These are phyloP conservation scores for Penicillium sp. DNA, from an alignment of 2,329 filamentous ascomycete genomes.

Conservation along the genomic window DNA sequence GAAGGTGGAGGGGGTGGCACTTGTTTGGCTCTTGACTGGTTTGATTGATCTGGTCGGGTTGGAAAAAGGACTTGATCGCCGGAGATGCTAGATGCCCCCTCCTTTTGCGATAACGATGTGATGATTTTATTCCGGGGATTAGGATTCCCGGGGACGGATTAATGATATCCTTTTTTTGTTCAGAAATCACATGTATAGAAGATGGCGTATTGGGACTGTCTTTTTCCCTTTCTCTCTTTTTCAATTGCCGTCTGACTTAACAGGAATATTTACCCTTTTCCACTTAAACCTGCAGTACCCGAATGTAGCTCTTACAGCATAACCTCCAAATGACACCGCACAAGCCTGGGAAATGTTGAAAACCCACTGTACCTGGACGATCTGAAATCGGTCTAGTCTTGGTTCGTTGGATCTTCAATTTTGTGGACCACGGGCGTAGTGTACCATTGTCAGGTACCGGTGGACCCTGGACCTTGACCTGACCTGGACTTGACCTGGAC, in stretches of 20 bases:
- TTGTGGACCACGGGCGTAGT: conserved; percentile 8
- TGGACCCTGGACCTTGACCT: conserved; percentile 8
- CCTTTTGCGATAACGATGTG: background rate
- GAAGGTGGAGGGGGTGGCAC: background rate
- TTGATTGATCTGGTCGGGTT: conserved; percentile 6
- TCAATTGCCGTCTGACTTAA: background rate
- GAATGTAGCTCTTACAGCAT: background rate
- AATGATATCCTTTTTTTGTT: background rate
- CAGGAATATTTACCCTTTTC: background rate
- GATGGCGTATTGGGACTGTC: background rate
- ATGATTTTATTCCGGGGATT: background rate
- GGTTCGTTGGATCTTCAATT: conserved; percentile 2
- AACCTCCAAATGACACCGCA: background rate
- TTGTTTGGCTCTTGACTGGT: background rate
- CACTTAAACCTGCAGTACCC: background rate
- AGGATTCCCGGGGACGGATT: background rate
- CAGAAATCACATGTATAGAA: background rate
- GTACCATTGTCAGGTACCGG: conserved; percentile 11
- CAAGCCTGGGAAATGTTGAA: background rate
- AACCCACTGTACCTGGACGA: background rate
- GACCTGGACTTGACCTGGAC: too few species aligned
- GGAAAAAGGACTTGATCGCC: conserved; percentile 6
- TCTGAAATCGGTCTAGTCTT: background rate
- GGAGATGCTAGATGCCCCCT: conserved; percentile 1
- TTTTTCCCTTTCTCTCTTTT: background rate